Percentiles rank a stretch among this genome's conserved stretches.
These are phyloP conservation scores for Entrophospora sp. DNA, from an alignment of 192 early-diverging fungal genomes.

Conservation along the genomic window DNA sequence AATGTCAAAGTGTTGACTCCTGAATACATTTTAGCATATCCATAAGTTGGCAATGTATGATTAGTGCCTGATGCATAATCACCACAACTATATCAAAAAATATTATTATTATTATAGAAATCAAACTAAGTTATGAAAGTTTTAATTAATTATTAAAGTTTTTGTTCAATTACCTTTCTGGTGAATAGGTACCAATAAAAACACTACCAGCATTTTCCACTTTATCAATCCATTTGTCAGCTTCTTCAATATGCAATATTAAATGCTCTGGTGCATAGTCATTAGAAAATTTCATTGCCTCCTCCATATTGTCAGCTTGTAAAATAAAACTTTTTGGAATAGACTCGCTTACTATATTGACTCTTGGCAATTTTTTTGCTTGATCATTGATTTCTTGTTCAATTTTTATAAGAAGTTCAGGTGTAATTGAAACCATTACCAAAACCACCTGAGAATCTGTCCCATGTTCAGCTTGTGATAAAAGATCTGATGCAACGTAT, in stretches of 20 bases:
- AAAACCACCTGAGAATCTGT: conserved; percentile 94
- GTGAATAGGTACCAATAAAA: conserved; percentile 94
- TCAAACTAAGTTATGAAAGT: too few relatives aligned
- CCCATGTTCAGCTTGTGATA: conserved; percentile 98
- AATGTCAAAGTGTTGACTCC: conserved; percentile 96
- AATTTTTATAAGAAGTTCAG: conserved; percentile 63
- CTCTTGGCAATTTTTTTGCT: conserved; percentile 75
- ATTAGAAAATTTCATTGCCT: conserved; percentile 90
- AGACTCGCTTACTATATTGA: conserved; percentile 78
- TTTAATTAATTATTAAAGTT: too few relatives aligned
- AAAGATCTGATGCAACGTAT: conserved; percentile 91
- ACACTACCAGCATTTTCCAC: conserved; percentile 91
- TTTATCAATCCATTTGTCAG: conserved; percentile 49
- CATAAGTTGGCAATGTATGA: conserved; percentile 98
- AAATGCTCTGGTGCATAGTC: conserved; percentile 96
- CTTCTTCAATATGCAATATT: conserved; percentile 83
- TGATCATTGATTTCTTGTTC: conserved; percentile 75
- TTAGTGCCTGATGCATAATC: conserved; percentile 99
- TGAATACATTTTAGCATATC: conserved; percentile 96
- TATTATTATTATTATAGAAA: background rate
- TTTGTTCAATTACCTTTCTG: conserved; percentile 90
- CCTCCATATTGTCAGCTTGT: conserved; percentile 54
- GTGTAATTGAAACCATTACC: conserved; percentile 66
- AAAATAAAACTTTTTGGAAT: conserved; percentile 83
- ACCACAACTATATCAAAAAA: conserved; percentile 59